Percentiles rank a stretch among this genome's conserved stretches.
Evolutionary conservation across 768 basidiomycete genomes (phyloP).

Genomic region (Mycena rosella): DNA sequence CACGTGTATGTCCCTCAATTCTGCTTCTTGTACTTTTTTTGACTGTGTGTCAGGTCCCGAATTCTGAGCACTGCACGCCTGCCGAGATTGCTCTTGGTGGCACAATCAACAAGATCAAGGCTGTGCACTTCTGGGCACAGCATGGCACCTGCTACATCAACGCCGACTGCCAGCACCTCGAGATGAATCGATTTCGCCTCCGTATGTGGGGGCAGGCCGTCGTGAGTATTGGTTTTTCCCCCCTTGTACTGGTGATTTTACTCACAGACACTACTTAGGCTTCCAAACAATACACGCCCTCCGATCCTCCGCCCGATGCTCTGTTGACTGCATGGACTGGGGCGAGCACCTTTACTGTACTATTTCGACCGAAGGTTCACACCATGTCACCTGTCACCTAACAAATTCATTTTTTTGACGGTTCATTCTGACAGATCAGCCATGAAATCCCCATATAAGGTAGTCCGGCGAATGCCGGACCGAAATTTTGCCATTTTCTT

Average conservation of each 20-base stretch:
- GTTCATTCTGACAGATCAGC: too few species aligned
- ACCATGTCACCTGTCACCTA: too few species aligned
- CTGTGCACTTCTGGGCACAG: constrained; percentile 12
- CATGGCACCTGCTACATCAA: constrained; percentile 17
- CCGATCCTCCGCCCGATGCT: not conserved
- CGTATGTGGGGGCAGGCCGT: constrained; percentile 6
- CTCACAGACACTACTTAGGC: not conserved
- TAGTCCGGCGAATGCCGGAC: too few species aligned
- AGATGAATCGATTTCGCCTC: constrained; percentile 14
- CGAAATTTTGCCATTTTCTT: too few species aligned
- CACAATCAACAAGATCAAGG: constrained; percentile 8
- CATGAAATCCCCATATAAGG: too few species aligned
- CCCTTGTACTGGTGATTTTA: too few species aligned
- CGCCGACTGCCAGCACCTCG: constrained; percentile 2
- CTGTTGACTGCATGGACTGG: constrained; percentile 9
- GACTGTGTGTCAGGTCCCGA: not conserved
- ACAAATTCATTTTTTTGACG: too few species aligned
- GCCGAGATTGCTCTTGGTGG: not conserved
- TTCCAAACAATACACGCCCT: not conserved
- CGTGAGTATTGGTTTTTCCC: not conserved
- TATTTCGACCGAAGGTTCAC: too few species aligned
- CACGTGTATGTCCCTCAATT: not conserved
- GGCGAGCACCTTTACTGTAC: too few species aligned
- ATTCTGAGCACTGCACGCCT: not conserved
- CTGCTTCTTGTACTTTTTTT: not conserved